These are phyloP conservation scores for Cryptosporidium meleagridis DNA, from an alignment of 169 alveolate genomes.

Conservation along the genomic window DNA sequence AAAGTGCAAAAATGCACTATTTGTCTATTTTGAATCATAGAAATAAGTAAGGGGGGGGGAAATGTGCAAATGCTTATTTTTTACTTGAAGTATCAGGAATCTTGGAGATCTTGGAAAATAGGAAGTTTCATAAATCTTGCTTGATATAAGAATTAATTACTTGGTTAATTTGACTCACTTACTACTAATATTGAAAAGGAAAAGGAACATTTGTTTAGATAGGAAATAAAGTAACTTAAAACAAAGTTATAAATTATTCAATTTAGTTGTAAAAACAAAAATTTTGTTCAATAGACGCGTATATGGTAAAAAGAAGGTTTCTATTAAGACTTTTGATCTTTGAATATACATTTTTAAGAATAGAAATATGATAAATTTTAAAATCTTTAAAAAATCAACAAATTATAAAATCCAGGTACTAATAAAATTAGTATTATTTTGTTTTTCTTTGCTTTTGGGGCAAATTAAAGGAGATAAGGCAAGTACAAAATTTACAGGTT, in stretches of 20 bases:
- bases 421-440: neutral
- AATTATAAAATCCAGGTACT: neutral
- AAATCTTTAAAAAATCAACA: neutral
- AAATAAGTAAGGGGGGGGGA: neutral
- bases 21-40: neutral
- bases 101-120: neutral
- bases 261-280: neutral
- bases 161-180: neutral
- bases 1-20: neutral
- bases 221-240: neutral
- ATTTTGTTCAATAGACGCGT: neutral
- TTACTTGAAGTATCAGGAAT: neutral
- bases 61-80: neutral
- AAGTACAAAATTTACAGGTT: conserved; percentile 39
- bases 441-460: neutral
- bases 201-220: neutral
- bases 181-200: neutral
- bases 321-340: neutral
- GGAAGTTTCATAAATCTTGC: neutral
- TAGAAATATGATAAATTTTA: neutral
- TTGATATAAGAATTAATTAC: neutral
- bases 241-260: neutral
- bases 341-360: neutral
- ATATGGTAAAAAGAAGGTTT: neutral
- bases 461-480: conserved; percentile 1